Evolutionary conservation across 2,329 filamentous ascomycete genomes (phyloP), one percentile per base, ranked within the genome.

Genomic region (Coniochaeta ligniaria): DNA sequence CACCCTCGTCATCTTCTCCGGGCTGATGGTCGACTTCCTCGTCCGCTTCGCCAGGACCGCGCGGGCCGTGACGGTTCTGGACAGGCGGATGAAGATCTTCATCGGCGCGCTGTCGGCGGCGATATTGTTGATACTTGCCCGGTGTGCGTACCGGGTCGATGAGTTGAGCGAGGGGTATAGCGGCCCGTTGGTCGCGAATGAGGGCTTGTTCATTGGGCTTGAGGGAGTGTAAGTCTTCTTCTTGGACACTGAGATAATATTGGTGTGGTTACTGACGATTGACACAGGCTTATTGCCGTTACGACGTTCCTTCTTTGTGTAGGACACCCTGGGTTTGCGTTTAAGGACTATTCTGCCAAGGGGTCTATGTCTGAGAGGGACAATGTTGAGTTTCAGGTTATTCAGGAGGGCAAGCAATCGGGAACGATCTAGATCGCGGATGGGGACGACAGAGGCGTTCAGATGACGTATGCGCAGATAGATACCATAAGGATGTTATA

Each of bases 111-210:
- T 85, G 38, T 68, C 71, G 0, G 64, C 83, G 2, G 79, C 83
- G 0, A 83, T 83, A 8, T 35, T 86, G 3, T 77, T 80, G 43
- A 84, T 87, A 64, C 76, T 86, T 47, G 78, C 78, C 20, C 75
- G 85, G 8, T 85, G 80, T 58, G 77, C 81, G 22, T 89, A 85
- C 66, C 78, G 85, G 24, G 78, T 86, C 24, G 81, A 78, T 0
- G 85, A 88, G 71, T 69, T 88, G 62, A 79, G 78, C 60, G 75
- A 82, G 26, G 84, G 85, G 2, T 88, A 83, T 74, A 66, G 60
- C 1, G 83, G 83, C 0, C 67, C 72, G 14, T 66, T 87, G 64
- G 79, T 85, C 55, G 68, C 68, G 50, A 70, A 82, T 31, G 71
- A 83, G 67, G 65, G 68, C 0, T 66, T 78, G 6, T 83, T 83